Evolutionary conservation across 2,329 filamentous ascomycete genomes (phyloP), one percentile per base, ranked within the genome.

Genomic region (Fusarium paranaense): DNA sequence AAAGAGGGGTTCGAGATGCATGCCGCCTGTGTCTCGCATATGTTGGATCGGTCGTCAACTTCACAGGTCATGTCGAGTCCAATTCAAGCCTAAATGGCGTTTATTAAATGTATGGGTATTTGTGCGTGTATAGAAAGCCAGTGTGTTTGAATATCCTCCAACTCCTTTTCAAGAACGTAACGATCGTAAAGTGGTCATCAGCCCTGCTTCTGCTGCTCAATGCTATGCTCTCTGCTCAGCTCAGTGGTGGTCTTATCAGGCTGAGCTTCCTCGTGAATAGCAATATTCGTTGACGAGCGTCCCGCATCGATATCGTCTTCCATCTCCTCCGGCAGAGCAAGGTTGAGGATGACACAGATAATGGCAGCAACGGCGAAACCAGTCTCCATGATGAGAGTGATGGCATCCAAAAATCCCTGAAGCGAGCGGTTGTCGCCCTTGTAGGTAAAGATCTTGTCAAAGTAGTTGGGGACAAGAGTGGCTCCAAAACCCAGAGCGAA

Each of bases 361-460:
- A 95, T 88, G 0, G 93, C 95, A 0, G 93, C 92, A 22, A 97
- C 86, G 1, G 92, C 92, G 71, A 93, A 94, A 0, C 93, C 93
- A 0, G 92, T 95, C 83, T 93, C 89, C 89, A 95, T 92, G 66
- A 95, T 86, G 45, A 95, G 84, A 6, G 88, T 87, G 67, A 95
- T 91, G 61, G 94, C 93, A 77, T 95, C 92, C 68, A 93, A 88
- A 82, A 97, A 95, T 3, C 94, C 94, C 56, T 87, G 83, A 3
- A 96, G 88, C 5, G 89, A 87, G 70, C 87, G 88, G 82, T 95
- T 94, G 69, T 86, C 82, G 13, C 93, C 94, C 0, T 81, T 80
- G 79, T 95, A 95, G 5, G 91, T 93, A 80, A 97, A 95, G 62
- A 97, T 90, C 70, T 89, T 87, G 69, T 84, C 81, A 78, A 94